phyloP scores from a whole-genome alignment of 2,329 filamentous ascomycete species.

The Fusarium udum region DNA sequence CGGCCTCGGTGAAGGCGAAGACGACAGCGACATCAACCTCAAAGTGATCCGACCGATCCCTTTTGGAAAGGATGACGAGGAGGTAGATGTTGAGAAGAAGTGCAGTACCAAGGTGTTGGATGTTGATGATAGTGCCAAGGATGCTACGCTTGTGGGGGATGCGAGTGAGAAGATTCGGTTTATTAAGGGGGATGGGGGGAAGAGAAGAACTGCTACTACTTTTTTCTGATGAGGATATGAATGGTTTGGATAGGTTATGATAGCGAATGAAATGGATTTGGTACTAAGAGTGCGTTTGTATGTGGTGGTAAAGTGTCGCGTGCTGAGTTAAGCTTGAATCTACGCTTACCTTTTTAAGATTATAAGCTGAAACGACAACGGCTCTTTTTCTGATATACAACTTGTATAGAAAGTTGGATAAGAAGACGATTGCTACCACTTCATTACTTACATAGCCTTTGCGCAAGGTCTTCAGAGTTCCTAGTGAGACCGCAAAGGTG shows the following conservation, averaged over 20 bases:
- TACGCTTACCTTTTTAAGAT: background rate
- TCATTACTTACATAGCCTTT: fast-evolving
- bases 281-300: background rate
- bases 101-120: constrained; percentile 50
- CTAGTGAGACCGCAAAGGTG: background rate
- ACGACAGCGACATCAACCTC: constrained; percentile 50
- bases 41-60: constrained; percentile 52
- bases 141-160: constrained; percentile 53
- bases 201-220: constrained; percentile 7
- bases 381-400: fast-evolving
- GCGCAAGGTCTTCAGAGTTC: background rate
- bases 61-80: constrained; percentile 42
- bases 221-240: background rate
- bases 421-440: background rate
- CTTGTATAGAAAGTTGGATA: fast-evolving
- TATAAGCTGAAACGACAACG: background rate
- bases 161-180: constrained; percentile 49
- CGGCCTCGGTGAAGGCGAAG: constrained; percentile 45
- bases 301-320: background rate
- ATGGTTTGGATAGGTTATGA: background rate
- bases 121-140: constrained; percentile 57
- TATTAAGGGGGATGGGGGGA: constrained; percentile 45
- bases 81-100: constrained; percentile 36
- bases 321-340: background rate
- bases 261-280: background rate